Conservation (phyloP, 2,329 filamentous ascomycete species). For the Myotisia sp. region DNA sequence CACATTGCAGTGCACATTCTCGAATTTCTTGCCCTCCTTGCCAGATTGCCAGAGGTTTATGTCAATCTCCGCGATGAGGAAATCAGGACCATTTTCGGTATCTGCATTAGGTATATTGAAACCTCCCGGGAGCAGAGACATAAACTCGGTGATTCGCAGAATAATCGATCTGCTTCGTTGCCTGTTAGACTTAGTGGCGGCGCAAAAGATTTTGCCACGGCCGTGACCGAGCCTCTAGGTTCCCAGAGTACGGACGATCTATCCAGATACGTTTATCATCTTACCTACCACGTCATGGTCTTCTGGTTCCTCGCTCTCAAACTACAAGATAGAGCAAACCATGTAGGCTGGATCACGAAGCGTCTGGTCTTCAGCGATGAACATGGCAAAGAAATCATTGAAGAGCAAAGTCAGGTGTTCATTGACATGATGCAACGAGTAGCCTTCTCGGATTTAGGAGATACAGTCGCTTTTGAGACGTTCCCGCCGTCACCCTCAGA, state of each 20-base stretch:
- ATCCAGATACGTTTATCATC: constrained; percentile 81
- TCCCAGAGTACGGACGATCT: constrained; percentile 52
- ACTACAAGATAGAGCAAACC: constrained; percentile 64
- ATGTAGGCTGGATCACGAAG: constrained; percentile 81
- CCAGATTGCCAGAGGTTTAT: constrained; percentile 69
- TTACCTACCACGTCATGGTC: constrained; percentile 88
- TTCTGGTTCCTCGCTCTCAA: constrained; percentile 94
- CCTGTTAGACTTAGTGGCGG: constrained; percentile 31
- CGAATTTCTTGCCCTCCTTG: constrained; percentile 83
- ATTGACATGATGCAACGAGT: constrained; percentile 90
- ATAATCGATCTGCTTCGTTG: constrained; percentile 22
- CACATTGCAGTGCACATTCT: constrained; percentile 87
- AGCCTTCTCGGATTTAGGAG: constrained; percentile 70
- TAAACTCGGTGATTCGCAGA: constrained; percentile 20
- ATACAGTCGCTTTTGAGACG: constrained; percentile 36
- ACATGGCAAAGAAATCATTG: constrained; percentile 58
- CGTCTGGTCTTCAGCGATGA: constrained; percentile 66
- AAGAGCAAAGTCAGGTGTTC: constrained; percentile 86
- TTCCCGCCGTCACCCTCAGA: constrained; percentile 30
- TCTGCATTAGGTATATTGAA: constrained; percentile 86
- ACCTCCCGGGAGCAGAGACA: constrained; percentile 55
- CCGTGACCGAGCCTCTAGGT: constrained; percentile 20
- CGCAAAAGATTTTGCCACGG: constrained; percentile 27
- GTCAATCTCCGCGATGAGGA: constrained; percentile 84
- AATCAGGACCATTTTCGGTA: constrained; percentile 85